These are phyloP conservation scores for Mycocentrospora acerina DNA, from an alignment of 2,329 filamentous ascomycete genomes.

Conservation along the genomic window DNA sequence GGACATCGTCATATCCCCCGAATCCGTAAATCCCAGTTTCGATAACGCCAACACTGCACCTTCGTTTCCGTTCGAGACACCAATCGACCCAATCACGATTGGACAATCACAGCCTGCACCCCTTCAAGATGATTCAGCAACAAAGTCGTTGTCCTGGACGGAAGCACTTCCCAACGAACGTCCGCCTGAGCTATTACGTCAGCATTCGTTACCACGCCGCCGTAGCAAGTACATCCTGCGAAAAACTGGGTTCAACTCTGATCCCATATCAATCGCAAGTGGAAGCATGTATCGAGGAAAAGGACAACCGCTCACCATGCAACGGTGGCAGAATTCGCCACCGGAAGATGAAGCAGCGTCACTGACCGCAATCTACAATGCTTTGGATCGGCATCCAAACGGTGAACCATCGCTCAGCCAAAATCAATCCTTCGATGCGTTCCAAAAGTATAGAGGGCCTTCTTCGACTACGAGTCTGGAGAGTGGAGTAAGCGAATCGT, in stretches of 20 bases:
- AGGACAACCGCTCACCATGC: conserved; percentile 47
- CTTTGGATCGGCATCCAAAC: conserved; percentile 43
- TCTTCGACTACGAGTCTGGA: conserved; percentile 47
- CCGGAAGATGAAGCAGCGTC: conserved; percentile 66
- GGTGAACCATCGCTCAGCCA: conserved; percentile 22
- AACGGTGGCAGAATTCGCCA: conserved; percentile 66
- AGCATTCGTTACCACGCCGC: background rate
- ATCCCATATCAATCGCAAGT: background rate
- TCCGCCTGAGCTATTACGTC: too few species aligned
- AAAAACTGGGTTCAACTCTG: background rate
- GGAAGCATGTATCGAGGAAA: background rate
- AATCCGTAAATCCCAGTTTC: too few species aligned
- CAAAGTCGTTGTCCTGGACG: too few species aligned
- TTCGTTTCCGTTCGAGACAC: too few species aligned
- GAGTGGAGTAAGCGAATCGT: conserved; percentile 49
- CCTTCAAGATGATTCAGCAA: too few species aligned
- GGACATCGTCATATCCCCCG: too few species aligned
- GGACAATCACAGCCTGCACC: too few species aligned
- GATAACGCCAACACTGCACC: too few species aligned
- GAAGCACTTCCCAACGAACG: too few species aligned
- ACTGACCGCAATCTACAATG: conserved; percentile 62
- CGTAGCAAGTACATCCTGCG: background rate
- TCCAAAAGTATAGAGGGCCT: conserved; percentile 41
- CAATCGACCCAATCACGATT: too few species aligned
- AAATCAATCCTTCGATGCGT: conserved; percentile 18